Evolutionary conservation across 176 grass and related monocot genomes (phyloP).

Genomic region (Raddia distichophylla): DNA sequence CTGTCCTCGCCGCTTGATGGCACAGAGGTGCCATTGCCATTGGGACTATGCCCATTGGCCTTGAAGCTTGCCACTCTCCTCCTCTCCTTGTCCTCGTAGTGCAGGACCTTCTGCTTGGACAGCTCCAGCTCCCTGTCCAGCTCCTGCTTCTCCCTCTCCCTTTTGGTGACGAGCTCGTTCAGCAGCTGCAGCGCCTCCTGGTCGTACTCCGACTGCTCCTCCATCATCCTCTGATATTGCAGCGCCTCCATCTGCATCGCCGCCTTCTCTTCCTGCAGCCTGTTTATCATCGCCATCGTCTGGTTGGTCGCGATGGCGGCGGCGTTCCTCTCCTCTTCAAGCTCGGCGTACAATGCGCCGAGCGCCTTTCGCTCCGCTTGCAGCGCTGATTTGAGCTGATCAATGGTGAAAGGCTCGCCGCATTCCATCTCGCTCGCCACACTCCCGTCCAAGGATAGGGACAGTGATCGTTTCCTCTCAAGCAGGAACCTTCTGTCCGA

Average conservation of each 20-base stretch:
- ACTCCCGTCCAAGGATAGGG: constrained; percentile 72
- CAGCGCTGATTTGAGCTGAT: constrained; percentile 68
- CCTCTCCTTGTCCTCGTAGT: constrained; percentile 66
- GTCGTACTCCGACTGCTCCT: constrained; percentile 98
- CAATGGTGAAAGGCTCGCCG: constrained; percentile 56
- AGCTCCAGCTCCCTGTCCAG: constrained; percentile 79
- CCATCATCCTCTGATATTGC: constrained; percentile 98
- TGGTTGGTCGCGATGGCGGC: constrained; percentile 82
- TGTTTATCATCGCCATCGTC: constrained; percentile 99
- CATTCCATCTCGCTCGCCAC: constrained; percentile 64
- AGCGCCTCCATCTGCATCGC: constrained; percentile 99
- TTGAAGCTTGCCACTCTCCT: constrained; percentile 45
- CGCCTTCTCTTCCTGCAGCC: constrained; percentile 99
- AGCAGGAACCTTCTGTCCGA: constrained; percentile 55
- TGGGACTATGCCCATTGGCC: constrained; percentile 37
- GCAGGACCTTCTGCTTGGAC: constrained; percentile 58
- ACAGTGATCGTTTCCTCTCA: constrained; percentile 64
- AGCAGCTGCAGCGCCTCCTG: constrained; percentile 96
- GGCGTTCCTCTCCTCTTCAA: constrained; percentile 95
- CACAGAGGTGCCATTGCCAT: constrained; percentile 54
- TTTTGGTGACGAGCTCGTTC: constrained; percentile 88
- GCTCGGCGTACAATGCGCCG: constrained; percentile 76
- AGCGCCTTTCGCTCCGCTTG: constrained; percentile 62
- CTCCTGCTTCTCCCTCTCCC: constrained; percentile 95
- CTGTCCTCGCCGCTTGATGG: constrained; percentile 69